Conservation (phyloP, 2,329 filamentous ascomycete genomes). For the Hypocreales sp. region DNA sequence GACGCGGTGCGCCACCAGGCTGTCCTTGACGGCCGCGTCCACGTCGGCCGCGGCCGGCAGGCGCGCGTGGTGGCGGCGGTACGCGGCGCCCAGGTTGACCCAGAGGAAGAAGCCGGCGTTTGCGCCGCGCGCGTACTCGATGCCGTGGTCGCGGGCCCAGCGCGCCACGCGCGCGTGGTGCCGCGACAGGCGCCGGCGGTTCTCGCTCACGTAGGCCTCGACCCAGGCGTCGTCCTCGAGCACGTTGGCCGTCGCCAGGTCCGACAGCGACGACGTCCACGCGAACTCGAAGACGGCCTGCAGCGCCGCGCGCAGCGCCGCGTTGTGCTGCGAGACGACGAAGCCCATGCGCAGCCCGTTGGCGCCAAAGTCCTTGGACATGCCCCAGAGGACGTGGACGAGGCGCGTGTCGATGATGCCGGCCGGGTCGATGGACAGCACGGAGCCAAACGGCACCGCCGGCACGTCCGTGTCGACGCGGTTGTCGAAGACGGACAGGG, state of each 20-base stretch:
- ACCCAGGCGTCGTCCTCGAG: constrained; percentile 27
- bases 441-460: constrained; percentile 25
- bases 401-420: constrained; percentile 29
- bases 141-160: no score
- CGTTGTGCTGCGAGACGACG: constrained; percentile 31
- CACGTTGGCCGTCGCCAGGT: constrained; percentile 22
- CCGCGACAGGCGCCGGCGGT: constrained; percentile 21
- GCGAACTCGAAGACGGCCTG: constrained; percentile 22
- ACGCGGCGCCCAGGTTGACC: constrained; percentile 26
- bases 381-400: constrained; percentile 34
- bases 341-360: constrained; percentile 37
- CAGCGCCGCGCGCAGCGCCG: constrained; percentile 20
- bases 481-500: constrained; percentile 33
- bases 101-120: constrained; percentile 42
- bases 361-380: constrained; percentile 37
- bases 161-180: no score
- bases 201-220: constrained; percentile 25
- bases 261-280: constrained; percentile 27
- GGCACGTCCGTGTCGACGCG: constrained; percentile 10
- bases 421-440: constrained; percentile 23
- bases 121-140: constrained; percentile 27
- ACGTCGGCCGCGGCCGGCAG: constrained; percentile 8
- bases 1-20: constrained; percentile 14
- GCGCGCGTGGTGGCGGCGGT: constrained; percentile 6
- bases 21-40: constrained; percentile 11